These are phyloP conservation scores for Chlorociboria aeruginascens DNA, from an alignment of 495 filamentous ascomycete species.

Conservation along the genomic window DNA sequence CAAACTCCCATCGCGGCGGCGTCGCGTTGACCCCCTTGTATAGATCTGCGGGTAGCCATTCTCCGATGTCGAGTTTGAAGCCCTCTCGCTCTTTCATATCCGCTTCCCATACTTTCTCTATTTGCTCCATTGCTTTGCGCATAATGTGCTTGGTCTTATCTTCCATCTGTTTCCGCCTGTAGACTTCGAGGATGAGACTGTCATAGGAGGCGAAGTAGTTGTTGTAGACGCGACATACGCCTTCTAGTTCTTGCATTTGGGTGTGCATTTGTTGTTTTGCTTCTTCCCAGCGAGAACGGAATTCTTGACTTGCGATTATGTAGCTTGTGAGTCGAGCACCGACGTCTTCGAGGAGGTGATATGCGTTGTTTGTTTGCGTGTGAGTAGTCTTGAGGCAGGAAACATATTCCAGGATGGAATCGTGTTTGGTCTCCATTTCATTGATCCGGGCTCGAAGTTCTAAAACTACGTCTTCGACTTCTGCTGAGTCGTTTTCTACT, in stretches of 20 bases:
- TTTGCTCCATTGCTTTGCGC: conserved; percentile 58
- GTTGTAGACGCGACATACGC: conserved; percentile 65
- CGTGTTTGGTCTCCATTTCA: conserved; percentile 63
- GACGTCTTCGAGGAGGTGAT: conserved; percentile 55
- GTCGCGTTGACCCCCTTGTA: conserved; percentile 60
- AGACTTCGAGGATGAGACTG: conserved; percentile 69
- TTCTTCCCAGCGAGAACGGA: conserved; percentile 61
- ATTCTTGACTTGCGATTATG: conserved; percentile 56
- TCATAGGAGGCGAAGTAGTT: conserved; percentile 77
- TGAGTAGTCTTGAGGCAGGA: conserved; percentile 39
- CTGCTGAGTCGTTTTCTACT: conserved; percentile 66
- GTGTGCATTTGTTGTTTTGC: conserved; percentile 55
- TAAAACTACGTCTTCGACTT: conserved; percentile 80
- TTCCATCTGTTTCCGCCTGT: conserved; percentile 55
- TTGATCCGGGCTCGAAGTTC: conserved; percentile 68
- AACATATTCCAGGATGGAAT: conserved; percentile 42
- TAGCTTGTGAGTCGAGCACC: conserved; percentile 53
- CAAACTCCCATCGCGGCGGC: conserved; percentile 40
- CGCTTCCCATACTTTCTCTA: conserved; percentile 62
- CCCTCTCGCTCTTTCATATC: conserved; percentile 64
- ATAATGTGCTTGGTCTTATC: conserved; percentile 62
- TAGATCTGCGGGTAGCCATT: conserved; percentile 78
- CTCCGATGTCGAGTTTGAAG: conserved; percentile 73
- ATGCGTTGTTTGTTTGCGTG: conserved; percentile 39
- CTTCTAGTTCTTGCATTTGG: conserved; percentile 61